These are phyloP conservation scores for Lactifluus subvellereus DNA, from an alignment of 768 basidiomycete genomes.

Conservation along the genomic window DNA sequence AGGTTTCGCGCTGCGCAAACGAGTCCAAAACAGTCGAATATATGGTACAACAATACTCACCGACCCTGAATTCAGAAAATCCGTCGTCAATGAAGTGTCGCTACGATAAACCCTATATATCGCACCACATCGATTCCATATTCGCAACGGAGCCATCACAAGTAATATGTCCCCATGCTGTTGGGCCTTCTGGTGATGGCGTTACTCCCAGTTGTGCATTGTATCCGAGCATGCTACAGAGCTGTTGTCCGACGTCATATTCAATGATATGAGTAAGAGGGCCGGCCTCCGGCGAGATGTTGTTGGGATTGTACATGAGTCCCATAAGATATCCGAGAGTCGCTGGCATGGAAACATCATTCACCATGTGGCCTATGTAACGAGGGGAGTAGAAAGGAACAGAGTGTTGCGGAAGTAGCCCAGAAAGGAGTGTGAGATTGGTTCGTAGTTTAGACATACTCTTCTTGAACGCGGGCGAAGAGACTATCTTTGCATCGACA, in stretches of 20 bases:
- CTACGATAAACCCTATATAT: background rate
- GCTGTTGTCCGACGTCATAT: constrained; percentile 35
- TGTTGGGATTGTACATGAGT: constrained; percentile 39
- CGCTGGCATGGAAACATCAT: constrained; percentile 32
- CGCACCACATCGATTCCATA: constrained; percentile 42
- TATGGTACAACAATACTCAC: constrained; percentile 6
- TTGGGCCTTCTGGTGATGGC: constrained; percentile 4
- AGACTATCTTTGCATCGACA: constrained; percentile 22
- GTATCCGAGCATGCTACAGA: constrained; percentile 40
- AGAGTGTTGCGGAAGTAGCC: constrained; percentile 30
- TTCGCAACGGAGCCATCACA: constrained; percentile 43
- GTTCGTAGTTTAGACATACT: constrained; percentile 26
- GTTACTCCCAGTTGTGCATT: constrained; percentile 14
- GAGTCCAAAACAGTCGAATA: background rate
- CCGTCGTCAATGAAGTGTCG: background rate
- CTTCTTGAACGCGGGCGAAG: constrained; percentile 25
- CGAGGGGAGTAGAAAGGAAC: constrained; percentile 40
- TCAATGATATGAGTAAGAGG: constrained; percentile 39
- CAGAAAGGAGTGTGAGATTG: constrained; percentile 20
- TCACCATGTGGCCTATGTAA: constrained; percentile 38
- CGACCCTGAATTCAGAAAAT: constrained; percentile 6
- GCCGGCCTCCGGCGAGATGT: constrained; percentile 38
- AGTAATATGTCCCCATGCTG: constrained; percentile 41
- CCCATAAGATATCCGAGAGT: constrained; percentile 28
- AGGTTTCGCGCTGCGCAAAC: constrained; percentile 38